Conservation (phyloP, 2,329 filamentous ascomycete species). For the Neopestalotiopsis sp. region DNA sequence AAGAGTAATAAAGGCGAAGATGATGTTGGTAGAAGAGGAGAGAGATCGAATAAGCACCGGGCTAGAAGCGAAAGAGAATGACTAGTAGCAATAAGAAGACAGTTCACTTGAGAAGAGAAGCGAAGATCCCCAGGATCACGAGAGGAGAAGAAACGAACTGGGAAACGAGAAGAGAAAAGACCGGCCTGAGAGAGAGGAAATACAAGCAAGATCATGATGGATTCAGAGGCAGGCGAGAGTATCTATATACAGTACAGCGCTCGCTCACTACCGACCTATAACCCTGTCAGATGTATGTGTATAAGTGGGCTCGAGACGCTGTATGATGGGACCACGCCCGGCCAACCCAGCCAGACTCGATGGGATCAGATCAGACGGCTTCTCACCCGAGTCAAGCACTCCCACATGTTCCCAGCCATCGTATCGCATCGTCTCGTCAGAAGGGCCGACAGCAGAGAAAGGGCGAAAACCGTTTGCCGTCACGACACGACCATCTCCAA, state of each 20-base stretch:
- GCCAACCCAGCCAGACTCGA: not conserved
- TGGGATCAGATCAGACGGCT: not conserved
- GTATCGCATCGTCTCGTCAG: not conserved
- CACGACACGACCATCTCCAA: constrained; percentile 20
- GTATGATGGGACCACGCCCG: not conserved
- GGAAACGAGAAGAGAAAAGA: constrained; percentile 25
- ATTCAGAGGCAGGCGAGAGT: constrained; percentile 11
- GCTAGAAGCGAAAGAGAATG: constrained; percentile 20
- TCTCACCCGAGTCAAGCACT: not conserved
- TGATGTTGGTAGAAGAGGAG: not conserved
- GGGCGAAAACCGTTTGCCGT: constrained; percentile 12
- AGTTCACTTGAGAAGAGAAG: constrained; percentile 11
- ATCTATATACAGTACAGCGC: constrained; percentile 17
- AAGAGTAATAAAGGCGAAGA: constrained; percentile 6
- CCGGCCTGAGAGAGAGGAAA: constrained; percentile 22
- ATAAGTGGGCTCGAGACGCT: constrained; percentile 5
- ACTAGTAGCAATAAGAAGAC: constrained; percentile 13
- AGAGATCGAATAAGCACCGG: constrained; percentile 36
- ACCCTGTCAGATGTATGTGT: not conserved
- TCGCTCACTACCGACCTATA: too few species aligned
- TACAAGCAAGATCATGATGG: constrained; percentile 15
- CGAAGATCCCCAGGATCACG: constrained; percentile 34
- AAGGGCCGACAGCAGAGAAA: constrained; percentile 4
- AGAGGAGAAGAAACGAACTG: constrained; percentile 26
- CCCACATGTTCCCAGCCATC: not conserved